Percentiles rank a stretch among this genome's conserved stretches.
These are phyloP conservation scores for Priceomyces castillae DNA, from an alignment of 805 yeast species.

Conservation along the genomic window DNA sequence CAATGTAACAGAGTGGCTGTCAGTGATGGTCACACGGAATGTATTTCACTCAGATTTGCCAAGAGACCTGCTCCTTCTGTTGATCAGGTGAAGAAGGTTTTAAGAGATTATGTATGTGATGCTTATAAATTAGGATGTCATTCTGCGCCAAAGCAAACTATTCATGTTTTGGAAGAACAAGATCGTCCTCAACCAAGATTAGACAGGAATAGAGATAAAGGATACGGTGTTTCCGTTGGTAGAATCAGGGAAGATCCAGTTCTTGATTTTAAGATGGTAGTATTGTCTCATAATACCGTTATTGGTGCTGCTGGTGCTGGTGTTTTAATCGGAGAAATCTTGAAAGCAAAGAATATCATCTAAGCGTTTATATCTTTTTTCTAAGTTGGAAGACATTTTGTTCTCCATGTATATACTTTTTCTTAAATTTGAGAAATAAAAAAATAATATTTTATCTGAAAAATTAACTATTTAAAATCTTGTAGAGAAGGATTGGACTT, in stretches of 20 bases:
- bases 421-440: neutral
- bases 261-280: constrained; percentile 93
- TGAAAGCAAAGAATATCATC: constrained; percentile 71
- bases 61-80: constrained; percentile 81
- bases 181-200: constrained; percentile 98
- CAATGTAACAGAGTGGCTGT: constrained; percentile 97
- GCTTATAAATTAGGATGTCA: constrained; percentile 76
- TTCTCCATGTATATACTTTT: too few relatives aligned
- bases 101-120: constrained; percentile 77
- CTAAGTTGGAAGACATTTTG: neutral
- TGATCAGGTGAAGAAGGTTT: constrained; percentile 68
- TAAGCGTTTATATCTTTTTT: constrained; percentile 26
- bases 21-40: constrained; percentile 96
- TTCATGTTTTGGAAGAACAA: constrained; percentile 84
- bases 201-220: constrained; percentile 92
- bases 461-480: too few relatives aligned
- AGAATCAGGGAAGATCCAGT: constrained; percentile 92
- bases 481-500: too few relatives aligned
- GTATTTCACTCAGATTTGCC: constrained; percentile 82
- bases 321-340: constrained; percentile 87
- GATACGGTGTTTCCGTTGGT: constrained; percentile 93
- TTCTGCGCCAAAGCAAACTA: constrained; percentile 91
- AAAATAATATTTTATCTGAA: too few relatives aligned
- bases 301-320: constrained; percentile 99
- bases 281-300: constrained; percentile 94